Evolutionary conservation across 345 rosid species (phyloP), one percentile per base, ranked within the genome.

Genomic region (Carallia brachiata): DNA sequence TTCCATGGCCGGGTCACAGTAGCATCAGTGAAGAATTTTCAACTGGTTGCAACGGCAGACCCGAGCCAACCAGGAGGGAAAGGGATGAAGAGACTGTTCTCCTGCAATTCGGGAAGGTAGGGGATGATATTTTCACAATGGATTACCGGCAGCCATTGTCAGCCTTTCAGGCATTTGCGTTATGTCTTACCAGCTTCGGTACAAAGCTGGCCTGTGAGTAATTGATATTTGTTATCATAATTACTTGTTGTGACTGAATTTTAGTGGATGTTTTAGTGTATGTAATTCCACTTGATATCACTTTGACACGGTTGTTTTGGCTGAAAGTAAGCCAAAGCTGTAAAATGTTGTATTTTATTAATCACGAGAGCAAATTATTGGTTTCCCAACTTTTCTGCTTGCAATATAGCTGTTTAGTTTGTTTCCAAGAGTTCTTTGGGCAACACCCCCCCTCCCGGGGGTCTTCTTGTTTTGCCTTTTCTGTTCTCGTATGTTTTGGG

Each of bases 181-280:
- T 94, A 36, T 88, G 98, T 77, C 98, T 94, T 59, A 85, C 97
- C 67, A 94, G 97, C 85, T 94, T 94, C 52, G 98, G 98, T 52
- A 94, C 98, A 16, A 91, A 94, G 76, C 81, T 91, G 72, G 98
- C 98, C 2, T 94, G 98, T 62, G 96, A 94, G 87, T 93, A 79
- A 72, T 61, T 36, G 70, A 27, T 15, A 34, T 48, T n/a, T 28
- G 9, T 31, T 70, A 16, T 65, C 36, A 47, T 52, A 36, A 40
- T 59, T 61, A 28, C 50, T 72, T 17, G 40, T 50, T 57, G 13
- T 61, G 39, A 36, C 61, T 32, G 70, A 36, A 72, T 65, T 68
- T 2, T 15, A 40, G 27, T 53, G 61, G 68, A 75, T 68, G 76
- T 75, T 70, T 36, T 66, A 61, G 65, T 79, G 61, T 70, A 47